Conservation (phyloP, 78 protist species). For the Dictyostelium purpureum region DNA sequence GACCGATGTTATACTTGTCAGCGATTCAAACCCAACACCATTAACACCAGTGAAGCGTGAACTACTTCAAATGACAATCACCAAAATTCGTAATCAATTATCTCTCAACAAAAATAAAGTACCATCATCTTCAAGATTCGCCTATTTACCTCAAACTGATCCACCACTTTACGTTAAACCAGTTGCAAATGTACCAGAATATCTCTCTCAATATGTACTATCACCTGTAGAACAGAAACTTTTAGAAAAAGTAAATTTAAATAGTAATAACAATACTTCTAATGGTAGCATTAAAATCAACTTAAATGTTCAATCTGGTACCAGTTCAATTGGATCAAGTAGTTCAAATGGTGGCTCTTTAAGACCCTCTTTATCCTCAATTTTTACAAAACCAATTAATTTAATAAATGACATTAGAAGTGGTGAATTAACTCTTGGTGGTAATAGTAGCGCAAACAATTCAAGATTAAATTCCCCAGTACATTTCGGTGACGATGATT, state of each 20-base stretch:
- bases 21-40: not conserved
- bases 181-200: constrained; percentile 33
- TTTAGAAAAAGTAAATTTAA: not conserved
- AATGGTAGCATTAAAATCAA: not conserved
- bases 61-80: not conserved
- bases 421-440: not conserved
- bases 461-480: not conserved
- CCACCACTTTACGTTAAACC: constrained; percentile 48
- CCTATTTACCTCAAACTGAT: not conserved
- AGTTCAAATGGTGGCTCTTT: not conserved
- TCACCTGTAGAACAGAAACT: not conserved
- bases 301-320: not conserved
- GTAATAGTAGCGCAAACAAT: not conserved
- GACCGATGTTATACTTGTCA: not conserved
- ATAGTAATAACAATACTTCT: not conserved
- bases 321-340: not conserved
- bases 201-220: not conserved
- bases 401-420: not conserved
- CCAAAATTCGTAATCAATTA: constrained; percentile 20
- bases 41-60: not conserved
- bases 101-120: constrained; percentile 24
- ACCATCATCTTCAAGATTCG: constrained; percentile 18
- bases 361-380: not conserved
- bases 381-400: constrained; percentile 54
- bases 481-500: not conserved